Conservation (phyloP, 495 filamentous ascomycete species). For the Tuber magnatum region DNA sequence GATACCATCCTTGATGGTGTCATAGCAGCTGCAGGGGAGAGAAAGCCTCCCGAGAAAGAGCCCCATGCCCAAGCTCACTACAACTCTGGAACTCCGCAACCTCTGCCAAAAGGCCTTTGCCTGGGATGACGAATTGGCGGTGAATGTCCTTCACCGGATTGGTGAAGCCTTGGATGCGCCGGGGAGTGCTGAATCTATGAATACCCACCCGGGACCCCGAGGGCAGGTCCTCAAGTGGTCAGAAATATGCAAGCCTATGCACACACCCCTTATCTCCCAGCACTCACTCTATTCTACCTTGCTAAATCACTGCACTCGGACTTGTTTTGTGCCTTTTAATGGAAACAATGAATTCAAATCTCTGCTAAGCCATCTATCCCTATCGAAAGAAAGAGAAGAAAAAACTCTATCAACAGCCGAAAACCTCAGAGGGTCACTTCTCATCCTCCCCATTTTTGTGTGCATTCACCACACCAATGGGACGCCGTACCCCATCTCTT, state of each 20-base stretch:
- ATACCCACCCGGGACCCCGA: background rate
- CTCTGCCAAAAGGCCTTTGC: conserved; percentile 39
- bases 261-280: conserved; percentile 9
- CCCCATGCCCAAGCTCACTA: background rate
- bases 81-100: conserved; percentile 25
- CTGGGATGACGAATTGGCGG: conserved; percentile 42
- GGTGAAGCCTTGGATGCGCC: conserved; percentile 30
- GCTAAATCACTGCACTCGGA: no score
- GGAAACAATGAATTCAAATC: no score
- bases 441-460: no score
- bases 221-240: background rate
- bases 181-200: background rate
- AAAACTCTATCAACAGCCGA: no score
- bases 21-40: background rate
- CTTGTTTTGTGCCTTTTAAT: no score
- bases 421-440: no score
- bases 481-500: no score
- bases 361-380: no score
- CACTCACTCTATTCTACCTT: conserved; percentile 9
- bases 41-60: background rate
- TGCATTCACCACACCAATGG: no score
- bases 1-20: no score
- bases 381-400: no score
- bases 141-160: conserved; percentile 41
- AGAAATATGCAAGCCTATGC: conserved; percentile 16